Percentiles rank a stretch among this genome's conserved stretches.
phyloP scores from a whole-genome alignment of 768 basidiomycete genomes.

The Coprinopsis strossmayeri region DNA sequence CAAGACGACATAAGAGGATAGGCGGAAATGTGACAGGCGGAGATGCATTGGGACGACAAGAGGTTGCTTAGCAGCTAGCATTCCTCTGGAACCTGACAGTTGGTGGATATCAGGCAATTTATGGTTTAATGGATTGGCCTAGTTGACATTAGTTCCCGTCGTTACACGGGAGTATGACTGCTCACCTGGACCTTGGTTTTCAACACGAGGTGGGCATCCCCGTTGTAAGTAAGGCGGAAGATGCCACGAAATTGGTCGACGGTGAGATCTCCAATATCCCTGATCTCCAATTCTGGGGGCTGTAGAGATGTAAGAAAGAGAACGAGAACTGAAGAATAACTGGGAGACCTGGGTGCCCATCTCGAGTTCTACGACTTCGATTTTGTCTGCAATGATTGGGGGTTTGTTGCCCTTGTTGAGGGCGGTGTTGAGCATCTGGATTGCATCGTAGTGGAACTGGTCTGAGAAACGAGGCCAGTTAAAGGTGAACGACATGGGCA shows the following conservation, averaged over 20 bases:
- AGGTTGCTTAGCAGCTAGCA: slow-evolving; percentile 91
- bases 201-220: slow-evolving; percentile 84
- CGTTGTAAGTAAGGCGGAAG: slow-evolving; percentile 89
- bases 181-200: slow-evolving; percentile 89
- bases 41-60: slow-evolving; percentile 98
- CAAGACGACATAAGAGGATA: slow-evolving; percentile 93
- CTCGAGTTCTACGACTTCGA: slow-evolving; percentile 97
- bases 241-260: slow-evolving; percentile 95
- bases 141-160: slow-evolving; percentile 4
- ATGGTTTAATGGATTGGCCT: slow-evolving; percentile 95
- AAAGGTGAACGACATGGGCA: slow-evolving; percentile 82
- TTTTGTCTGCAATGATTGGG: slow-evolving; percentile 93
- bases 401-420: slow-evolving; percentile 98
- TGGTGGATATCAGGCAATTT: slow-evolving; percentile 88
- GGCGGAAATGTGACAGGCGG: slow-evolving; percentile 89
- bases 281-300: slow-evolving; percentile 96
- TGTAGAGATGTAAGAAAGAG: slow-evolving; percentile 22
- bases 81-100: slow-evolving; percentile 75
- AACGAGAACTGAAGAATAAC: slow-evolving; percentile 1
- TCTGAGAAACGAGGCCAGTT: slow-evolving; percentile 97
- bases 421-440: slow-evolving; percentile 93
- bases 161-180: not conserved
- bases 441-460: slow-evolving; percentile 93
- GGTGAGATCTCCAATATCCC: slow-evolving; percentile 96
- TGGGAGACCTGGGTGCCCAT: slow-evolving; percentile 88